Percentiles rank a stretch among this genome's conserved stretches.
Conservation (phyloP, 495 filamentous ascomycete species). For the Glarea lozoyensis region DNA sequence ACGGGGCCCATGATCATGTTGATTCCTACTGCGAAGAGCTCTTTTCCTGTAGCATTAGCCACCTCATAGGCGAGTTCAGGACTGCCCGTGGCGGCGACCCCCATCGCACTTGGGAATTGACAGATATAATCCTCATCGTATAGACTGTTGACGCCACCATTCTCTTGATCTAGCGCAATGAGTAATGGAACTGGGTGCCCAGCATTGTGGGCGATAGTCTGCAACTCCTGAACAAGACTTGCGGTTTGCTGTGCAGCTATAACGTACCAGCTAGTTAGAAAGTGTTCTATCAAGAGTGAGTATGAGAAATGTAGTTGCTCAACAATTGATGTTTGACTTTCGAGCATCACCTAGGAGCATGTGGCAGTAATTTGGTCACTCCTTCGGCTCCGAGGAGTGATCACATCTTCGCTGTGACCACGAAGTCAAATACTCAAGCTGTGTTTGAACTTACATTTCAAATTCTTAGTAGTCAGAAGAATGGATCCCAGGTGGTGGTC, state of each 20-base stretch:
- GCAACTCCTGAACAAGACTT: constrained; percentile 70
- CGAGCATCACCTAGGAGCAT: too few relatives aligned
- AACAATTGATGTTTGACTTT: too few relatives aligned
- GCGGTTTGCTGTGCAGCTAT: constrained; percentile 78
- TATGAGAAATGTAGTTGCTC: too few relatives aligned
- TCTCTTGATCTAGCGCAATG: constrained; percentile 86
- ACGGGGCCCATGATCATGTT: constrained; percentile 88
- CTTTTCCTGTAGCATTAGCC: constrained; percentile 78
- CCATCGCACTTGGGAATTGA: constrained; percentile 89
- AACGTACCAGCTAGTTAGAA: too few relatives aligned
- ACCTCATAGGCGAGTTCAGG: constrained; percentile 70
- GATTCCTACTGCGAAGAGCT: constrained; percentile 77
- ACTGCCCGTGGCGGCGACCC: constrained; percentile 75
- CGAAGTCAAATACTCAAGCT: constrained; percentile 7
- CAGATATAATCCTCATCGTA: constrained; percentile 87
- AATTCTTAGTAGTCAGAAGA: constrained; percentile 79
- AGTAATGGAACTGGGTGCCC: constrained; percentile 76
- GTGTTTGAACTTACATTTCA: constrained; percentile 56
- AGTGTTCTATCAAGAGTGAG: too few relatives aligned
- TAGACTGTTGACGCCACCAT: constrained; percentile 89
- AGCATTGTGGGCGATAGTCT: constrained; percentile 78
- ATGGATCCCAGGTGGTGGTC: constrained; percentile 80
- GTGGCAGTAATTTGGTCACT: too few relatives aligned
- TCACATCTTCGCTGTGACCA: too few relatives aligned
- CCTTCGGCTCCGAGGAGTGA: too few relatives aligned